Evolutionary conservation across 164 flowering plant species (phyloP).

Genomic region (Piper longum): DNA sequence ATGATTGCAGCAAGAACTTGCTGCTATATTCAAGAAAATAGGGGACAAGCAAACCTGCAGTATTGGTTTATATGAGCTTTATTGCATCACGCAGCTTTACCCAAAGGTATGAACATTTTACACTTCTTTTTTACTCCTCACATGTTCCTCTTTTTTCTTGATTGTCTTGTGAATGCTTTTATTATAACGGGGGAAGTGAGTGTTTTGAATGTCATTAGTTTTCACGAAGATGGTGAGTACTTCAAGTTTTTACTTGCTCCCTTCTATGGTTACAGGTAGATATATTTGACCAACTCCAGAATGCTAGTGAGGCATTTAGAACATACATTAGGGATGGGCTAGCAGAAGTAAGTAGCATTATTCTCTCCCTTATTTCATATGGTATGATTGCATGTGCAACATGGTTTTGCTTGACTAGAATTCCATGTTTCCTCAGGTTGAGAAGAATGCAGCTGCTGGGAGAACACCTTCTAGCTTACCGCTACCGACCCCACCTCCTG

Average conservation of each 20-base stretch:
- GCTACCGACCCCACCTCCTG: constrained; percentile 88
- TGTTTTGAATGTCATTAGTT: no score
- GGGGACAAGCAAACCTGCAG: constrained; percentile 98
- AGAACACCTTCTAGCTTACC: constrained; percentile 87
- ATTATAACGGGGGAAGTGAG: not conserved
- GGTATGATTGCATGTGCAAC: not conserved
- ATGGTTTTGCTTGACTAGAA: not conserved
- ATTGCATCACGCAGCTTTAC: constrained; percentile 85
- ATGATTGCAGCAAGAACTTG: constrained; percentile 81
- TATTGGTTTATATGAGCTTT: constrained; percentile 80
- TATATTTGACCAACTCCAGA: constrained; percentile 96
- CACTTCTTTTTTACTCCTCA: not conserved
- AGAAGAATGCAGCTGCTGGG: constrained; percentile 94
- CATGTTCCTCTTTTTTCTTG: not conserved
- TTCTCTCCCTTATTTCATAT: not conserved
- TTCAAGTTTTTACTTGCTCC: not conserved
- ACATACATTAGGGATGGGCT: constrained; percentile 97
- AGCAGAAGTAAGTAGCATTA: constrained; percentile 45
- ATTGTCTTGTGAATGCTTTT: no score
- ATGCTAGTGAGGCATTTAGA: constrained; percentile 98
- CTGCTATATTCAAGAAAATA: constrained; percentile 95
- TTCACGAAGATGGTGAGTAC: not conserved
- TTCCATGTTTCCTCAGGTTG: constrained; percentile 47
- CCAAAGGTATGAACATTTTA: constrained; percentile 50
- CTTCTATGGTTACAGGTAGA: constrained; percentile 47